Evolutionary conservation across 495 filamentous ascomycete genomes (phyloP).

Genomic region (Daldinia decipiens): DNA sequence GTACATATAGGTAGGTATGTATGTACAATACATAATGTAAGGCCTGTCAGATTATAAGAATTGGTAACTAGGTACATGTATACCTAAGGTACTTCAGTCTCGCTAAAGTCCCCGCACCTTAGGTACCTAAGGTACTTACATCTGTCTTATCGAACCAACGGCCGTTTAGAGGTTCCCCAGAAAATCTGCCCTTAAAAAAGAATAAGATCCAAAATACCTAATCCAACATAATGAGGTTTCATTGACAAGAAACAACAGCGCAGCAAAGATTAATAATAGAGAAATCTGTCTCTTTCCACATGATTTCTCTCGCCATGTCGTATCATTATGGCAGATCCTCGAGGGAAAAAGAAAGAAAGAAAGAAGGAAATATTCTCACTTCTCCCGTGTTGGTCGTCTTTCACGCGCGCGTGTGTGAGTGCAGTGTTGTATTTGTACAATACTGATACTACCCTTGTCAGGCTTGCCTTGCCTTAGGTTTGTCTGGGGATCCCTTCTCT

Average conservation of each 20-base stretch:
- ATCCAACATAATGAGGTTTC: neutral
- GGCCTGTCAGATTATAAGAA: constrained; percentile 28
- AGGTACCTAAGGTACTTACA: too few relatives aligned
- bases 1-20: too few relatives aligned
- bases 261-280: neutral
- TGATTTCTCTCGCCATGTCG: neutral
- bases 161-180: constrained; percentile 9
- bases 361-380: neutral
- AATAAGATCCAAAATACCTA: neutral
- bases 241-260: constrained; percentile 9
- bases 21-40: too few relatives aligned
- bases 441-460: constrained; percentile 11
- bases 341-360: neutral
- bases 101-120: neutral
- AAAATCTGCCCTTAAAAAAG: neutral
- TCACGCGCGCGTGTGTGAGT: constrained; percentile 16
- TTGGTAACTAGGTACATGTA: constrained; percentile 8
- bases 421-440: constrained; percentile 26
- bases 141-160: neutral
- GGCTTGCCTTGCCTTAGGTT: constrained; percentile 16
- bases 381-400: constrained; percentile 8
- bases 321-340: constrained; percentile 2
- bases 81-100: constrained; percentile 11
- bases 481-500: constrained; percentile 21
- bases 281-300: neutral